Evolutionary conservation across 768 basidiomycete species (phyloP), one percentile per base, ranked within the genome.

Genomic region (Phanerochaete carnosa): DNA sequence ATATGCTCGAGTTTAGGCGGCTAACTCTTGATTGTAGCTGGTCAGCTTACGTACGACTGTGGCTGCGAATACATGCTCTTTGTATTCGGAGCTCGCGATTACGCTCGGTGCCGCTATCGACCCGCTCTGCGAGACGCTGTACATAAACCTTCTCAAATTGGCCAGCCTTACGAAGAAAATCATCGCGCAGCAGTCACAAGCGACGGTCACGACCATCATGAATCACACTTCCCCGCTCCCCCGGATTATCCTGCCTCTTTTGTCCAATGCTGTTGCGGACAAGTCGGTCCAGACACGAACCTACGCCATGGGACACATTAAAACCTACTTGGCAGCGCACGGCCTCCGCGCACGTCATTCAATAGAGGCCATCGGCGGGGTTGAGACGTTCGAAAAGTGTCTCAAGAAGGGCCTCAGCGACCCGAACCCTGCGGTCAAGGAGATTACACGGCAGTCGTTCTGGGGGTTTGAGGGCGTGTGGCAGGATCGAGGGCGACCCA

Each of bases 151-250:
- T 13, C 78, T 95, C 45, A 87, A 86, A 63, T 90, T 98, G 91
- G 86, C 91, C 29, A 87, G 86, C 8, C 87, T 92, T 57, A 98
- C 95, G 32, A 99, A 99, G 75, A 96, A 95, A 72, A 87, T 98
- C 51, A 83, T 86, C 25, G 93, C 90, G 3, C 88, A 93, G 58
- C 89, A 89, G 61, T 92, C 95, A 0, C 97, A 98, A 71, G 77
- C 81, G 1, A 79, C 85, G 1, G 82, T 92, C 9, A 79, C 80
- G 1, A 74, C 79, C n/a, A 77, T 98, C 60, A 83, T 98, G 22
- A 78, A 78, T 1, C 74, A 89, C 65, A 83, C 87, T 1, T 87
- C 92, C 2, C 78, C 85, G 50, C 89, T 87, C 62, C 87, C 94
- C 11, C 85, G 88, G 29, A 71, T 83, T 3, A 70, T 91, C 57